Evolutionary conservation across 371 early-diverging fungal genomes (phyloP), one percentile per base, ranked within the genome.

Genomic region (Lichtheimia ramosa): DNA sequence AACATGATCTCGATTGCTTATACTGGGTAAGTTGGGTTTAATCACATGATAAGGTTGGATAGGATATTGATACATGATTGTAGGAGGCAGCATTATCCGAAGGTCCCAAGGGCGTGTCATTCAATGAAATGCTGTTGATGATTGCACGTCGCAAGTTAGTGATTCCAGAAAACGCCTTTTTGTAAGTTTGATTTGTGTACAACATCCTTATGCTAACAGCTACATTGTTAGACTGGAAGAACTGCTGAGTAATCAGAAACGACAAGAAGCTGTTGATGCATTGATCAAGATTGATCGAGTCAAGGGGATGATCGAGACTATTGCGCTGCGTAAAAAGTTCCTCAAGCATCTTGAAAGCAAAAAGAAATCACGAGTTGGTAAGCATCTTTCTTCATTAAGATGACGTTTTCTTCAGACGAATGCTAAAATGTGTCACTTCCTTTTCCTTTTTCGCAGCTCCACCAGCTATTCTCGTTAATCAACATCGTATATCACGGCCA

Each of bases 101-200:
- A 53, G 57, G 67, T 6, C 46, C 69, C 1, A 69, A 69, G 59
- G 86, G 86, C 2, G 72, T 85, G 13, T 82, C 86, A 46, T 86
- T 86, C 56, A 82, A 82, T 54, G 79, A 82, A 57, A 84, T 84
- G 84, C 64, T 86, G 25, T 65, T 73, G 24, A 82, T 81, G 71
- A 61, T 86, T 57, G 84, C 84, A 8, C 82, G 81, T 50, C 74
- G 79, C 61, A 86, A 84, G 64, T 61, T 86, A 12, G 83, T 86
- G 58, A 77, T 83, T 50, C 76, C 81, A 21, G 81, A 81, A 52
- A 66, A 81, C 49, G 70, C 78, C 0, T 64, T 81, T n/a, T 42
- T 77, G 80, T 79, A 76, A 72, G 76, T 55, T 27, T 1, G 8
- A 51, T 13, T 0, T 43, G 12, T 49, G 12, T 49, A 18, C 20